Conservation (phyloP, 2,329 filamentous ascomycete genomes). For the Periconia macrospinosa region DNA sequence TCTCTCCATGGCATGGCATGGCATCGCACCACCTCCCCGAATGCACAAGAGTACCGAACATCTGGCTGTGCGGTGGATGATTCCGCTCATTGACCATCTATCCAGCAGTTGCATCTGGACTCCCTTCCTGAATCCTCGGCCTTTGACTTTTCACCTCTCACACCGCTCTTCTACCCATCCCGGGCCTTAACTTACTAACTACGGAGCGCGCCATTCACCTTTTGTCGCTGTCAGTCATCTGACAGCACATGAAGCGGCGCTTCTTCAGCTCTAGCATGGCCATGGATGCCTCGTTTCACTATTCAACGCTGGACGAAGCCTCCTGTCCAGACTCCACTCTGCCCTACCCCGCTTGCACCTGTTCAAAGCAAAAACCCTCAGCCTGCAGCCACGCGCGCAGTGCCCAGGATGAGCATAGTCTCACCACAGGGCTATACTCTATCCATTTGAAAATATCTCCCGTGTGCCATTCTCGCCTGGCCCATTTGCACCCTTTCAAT, state of each 20-base stretch:
- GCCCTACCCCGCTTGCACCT: neutral
- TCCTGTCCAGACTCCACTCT: slow-evolving; percentile 1
- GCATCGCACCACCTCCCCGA: neutral
- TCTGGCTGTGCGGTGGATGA: neutral
- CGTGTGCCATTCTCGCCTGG: neutral
- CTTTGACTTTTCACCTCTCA: slow-evolving; percentile 4
- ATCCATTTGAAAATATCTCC: slow-evolving; percentile 10
- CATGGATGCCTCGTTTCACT: slow-evolving; percentile 18
- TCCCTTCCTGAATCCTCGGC: slow-evolving; percentile 1
- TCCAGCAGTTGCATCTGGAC: neutral
- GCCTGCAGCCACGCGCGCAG: slow-evolving; percentile 23
- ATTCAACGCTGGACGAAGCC: neutral
- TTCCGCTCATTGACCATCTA: neutral
- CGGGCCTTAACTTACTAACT: neutral
- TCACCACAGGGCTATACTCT: slow-evolving; percentile 22
- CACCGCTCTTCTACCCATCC: slow-evolving; percentile 24
- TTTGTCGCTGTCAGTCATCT: slow-evolving; percentile 30
- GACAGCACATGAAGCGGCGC: slow-evolving; percentile 22
- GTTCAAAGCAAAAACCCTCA: neutral
- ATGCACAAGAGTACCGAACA: neutral
- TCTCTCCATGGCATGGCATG: neutral
- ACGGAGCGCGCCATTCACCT: slow-evolving; percentile 9
- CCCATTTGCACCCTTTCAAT: slow-evolving; percentile 13
- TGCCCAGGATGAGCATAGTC: slow-evolving; percentile 11
- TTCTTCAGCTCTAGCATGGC: slow-evolving; percentile 8